phyloP scores from a whole-genome alignment of 176 grass and related monocot genomes.

The Juncus inflexus region DNA sequence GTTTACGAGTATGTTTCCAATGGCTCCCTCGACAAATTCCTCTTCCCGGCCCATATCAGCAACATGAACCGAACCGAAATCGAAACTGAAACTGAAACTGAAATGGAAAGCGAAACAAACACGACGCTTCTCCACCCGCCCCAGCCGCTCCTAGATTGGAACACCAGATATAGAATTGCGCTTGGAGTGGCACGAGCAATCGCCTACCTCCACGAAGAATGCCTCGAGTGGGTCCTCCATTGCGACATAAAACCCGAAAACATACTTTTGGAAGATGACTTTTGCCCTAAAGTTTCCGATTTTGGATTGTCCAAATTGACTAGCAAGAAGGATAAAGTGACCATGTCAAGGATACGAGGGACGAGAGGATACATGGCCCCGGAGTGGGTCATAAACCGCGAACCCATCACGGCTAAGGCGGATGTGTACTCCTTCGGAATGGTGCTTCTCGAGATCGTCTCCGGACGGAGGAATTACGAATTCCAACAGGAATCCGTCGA shows the following conservation, averaged over 20 bases:
- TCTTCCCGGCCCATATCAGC: conserved; percentile 23
- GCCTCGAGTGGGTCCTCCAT: conserved; percentile 91
- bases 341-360: conserved; percentile 77
- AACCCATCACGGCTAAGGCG: conserved; percentile 93
- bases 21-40: conserved; percentile 88
- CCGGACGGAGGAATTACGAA: conserved; percentile 61
- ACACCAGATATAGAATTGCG: conserved; percentile 73
- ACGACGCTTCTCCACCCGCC: conserved; percentile 1
- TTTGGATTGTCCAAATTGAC: conserved; percentile 82
- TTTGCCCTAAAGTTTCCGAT: conserved; percentile 86
- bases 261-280: conserved; percentile 69
- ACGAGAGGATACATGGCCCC: conserved; percentile 89
- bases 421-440: conserved; percentile 96
- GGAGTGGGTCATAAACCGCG: conserved; percentile 87
- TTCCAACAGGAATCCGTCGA: conserved; percentile 69
- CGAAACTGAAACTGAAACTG: neutral
- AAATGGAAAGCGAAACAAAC: neutral
- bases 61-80: neutral
- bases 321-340: conserved; percentile 87
- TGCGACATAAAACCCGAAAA: conserved; percentile 49
- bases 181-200: conserved; percentile 80
- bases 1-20: conserved; percentile 93
- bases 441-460: conserved; percentile 91
- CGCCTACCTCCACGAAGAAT: conserved; percentile 90
- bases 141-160: conserved; percentile 47